A percentile compares a stretch with the other conserved stretches of the same genome.
Conservation (phyloP, 495 filamentous ascomycete species). For the Hypoxylon rickii region DNA sequence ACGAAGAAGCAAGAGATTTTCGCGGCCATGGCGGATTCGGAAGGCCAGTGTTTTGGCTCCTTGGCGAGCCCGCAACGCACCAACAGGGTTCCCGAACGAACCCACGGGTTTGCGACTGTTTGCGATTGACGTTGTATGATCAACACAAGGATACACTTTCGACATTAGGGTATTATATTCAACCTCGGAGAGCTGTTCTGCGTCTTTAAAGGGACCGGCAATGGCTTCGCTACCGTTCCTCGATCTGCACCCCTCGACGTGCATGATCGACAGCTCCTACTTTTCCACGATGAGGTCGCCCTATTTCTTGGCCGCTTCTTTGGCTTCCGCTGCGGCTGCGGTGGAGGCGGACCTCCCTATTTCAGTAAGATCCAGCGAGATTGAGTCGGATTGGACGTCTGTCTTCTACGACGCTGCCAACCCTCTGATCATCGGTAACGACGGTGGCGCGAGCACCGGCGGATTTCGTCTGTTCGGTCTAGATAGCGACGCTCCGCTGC, state of each 20-base stretch:
- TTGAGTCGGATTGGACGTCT: conserved; percentile 29
- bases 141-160: conserved; percentile 7
- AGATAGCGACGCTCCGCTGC: conserved; percentile 12
- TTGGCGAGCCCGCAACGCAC: conserved; percentile 16
- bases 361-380: conserved; percentile 21
- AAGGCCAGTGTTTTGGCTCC: conserved; percentile 18
- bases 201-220: conserved; percentile 4
- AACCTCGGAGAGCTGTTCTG: neutral
- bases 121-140: conserved; percentile 6
- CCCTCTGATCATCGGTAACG: conserved; percentile 39
- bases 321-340: conserved; percentile 3
- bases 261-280: neutral
- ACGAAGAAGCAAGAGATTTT: too few relatives aligned
- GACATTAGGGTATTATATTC: neutral
- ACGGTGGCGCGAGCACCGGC: conserved; percentile 36
- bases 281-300: conserved; percentile 6
- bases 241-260: neutral
- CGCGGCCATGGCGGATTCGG: conserved; percentile 9
- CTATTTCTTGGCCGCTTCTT: conserved; percentile 6
- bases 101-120: conserved; percentile 23
- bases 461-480: conserved; percentile 36
- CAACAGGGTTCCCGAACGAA: conserved; percentile 13
- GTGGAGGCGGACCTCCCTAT: conserved; percentile 25
- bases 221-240: conserved; percentile 6
- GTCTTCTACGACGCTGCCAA: conserved; percentile 18